Base-by-base conservation (phyloP, 352 stramenopile genomes). In the Pythium pyrilobum region DNA sequence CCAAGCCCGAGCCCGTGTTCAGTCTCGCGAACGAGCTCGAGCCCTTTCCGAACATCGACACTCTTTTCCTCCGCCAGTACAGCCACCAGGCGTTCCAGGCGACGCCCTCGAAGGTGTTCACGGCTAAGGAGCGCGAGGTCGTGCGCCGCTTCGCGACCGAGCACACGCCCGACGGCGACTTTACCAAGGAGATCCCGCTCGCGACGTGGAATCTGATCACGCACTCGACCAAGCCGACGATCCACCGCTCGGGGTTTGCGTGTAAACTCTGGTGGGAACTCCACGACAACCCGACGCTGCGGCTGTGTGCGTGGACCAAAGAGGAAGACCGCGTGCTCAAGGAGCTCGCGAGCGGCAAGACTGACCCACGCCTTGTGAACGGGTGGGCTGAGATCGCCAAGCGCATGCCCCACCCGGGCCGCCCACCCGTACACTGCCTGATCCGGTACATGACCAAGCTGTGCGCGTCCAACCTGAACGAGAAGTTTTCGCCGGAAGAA, bases 191-290 rank as follows among this genome's bases (percentile, higher is more conserved):
- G 39, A 59, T 66, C 31, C 64, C 74, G 23, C 56, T 88, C 28
- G 33, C 67, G 32, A 68, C 58, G 45, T 88, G 77, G 77, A 82
- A 84, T n/a, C 20, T 18, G 2, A 70, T 79, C 6, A 46, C 59
- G 9, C 67, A 59, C 4, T 21, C 59, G 62, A 66, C 75, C 24
- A 66, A 61, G 0, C 61, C 44, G 25, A 58, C 67, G 12, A 75
- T 89, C 48, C 72, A 85, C 28, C 72, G 80, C 25, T 76, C 80
- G 4, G 67, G 74, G 2, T 90, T 88, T 46, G 67, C 75, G 28
- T 90, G 80, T 40, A 87, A 87, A 40, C 52, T 87, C n/a, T 81
- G 76, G 56, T 90, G 74, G 59, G 76, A 89, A 16, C 61, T 90
- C 32, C 72, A 89, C 40, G 80, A 89, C 15, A 71, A 77, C 21